Conservation (phyloP, 2,329 filamentous ascomycete genomes). For the Beauveria brongniartii region DNA sequence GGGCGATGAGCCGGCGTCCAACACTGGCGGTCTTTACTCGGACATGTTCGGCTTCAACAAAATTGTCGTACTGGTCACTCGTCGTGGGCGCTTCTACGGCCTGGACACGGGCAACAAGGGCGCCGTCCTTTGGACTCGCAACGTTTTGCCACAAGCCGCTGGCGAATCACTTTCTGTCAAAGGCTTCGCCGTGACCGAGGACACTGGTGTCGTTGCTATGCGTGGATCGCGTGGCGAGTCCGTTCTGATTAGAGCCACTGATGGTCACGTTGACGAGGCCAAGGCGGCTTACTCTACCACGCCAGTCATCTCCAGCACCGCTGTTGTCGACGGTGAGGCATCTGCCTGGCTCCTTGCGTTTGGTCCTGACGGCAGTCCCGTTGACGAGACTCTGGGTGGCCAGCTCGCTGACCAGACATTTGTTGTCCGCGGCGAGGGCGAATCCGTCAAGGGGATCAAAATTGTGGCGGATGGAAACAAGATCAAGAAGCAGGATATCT, state of each 20-base stretch:
- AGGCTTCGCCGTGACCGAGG: slow-evolving; percentile 56
- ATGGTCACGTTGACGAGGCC: slow-evolving; percentile 42
- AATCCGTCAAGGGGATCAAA: slow-evolving; percentile 46
- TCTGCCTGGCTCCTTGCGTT: slow-evolving; percentile 49
- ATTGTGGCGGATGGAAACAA: slow-evolving; percentile 37
- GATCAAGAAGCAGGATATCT: slow-evolving; percentile 44
- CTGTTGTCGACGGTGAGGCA: slow-evolving; percentile 42
- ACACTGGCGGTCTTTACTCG: slow-evolving; percentile 42
- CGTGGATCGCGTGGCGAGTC: slow-evolving; percentile 55
- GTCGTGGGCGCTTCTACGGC: slow-evolving; percentile 69
- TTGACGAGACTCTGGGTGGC: slow-evolving; percentile 36
- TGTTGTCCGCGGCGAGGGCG: slow-evolving; percentile 41
- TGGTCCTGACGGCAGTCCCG: slow-evolving; percentile 37
- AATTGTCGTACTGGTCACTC: slow-evolving; percentile 70
- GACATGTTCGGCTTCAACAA: slow-evolving; percentile 88
- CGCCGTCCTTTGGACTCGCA: slow-evolving; percentile 65
- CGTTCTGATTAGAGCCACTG: slow-evolving; percentile 45
- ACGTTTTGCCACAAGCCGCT: slow-evolving; percentile 49
- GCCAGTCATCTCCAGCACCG: slow-evolving; percentile 29
- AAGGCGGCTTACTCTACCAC: slow-evolving; percentile 27
- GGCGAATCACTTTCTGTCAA: slow-evolving; percentile 57
- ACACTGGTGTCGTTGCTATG: slow-evolving; percentile 46
- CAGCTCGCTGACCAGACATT: slow-evolving; percentile 45
- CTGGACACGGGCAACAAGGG: slow-evolving; percentile 71
- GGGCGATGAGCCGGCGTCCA: slow-evolving; percentile 41